These are phyloP conservation scores for Pascua sp. DNA, from an alignment of 1,284 basidiomycete genomes.

Conservation along the genomic window DNA sequence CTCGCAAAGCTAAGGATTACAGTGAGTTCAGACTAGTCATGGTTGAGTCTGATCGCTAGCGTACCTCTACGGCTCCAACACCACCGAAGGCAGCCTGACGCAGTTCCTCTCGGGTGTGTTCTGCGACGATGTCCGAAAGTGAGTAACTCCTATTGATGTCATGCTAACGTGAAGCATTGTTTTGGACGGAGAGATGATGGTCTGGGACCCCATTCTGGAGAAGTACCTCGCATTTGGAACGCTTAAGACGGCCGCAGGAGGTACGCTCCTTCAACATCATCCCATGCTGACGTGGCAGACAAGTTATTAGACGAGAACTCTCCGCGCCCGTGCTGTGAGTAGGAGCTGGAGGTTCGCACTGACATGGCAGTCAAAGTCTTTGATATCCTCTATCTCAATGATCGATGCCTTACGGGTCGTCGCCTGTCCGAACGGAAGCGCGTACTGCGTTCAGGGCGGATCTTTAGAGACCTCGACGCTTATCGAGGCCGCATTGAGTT, in stretches of 20 bases:
- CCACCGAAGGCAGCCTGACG: slow-evolving; percentile 76
- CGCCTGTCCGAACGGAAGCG: slow-evolving; percentile 49
- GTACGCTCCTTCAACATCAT: slow-evolving; percentile 51
- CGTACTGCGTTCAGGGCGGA: slow-evolving; percentile 35
- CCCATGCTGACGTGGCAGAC: slow-evolving; percentile 52
- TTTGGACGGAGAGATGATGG: slow-evolving; percentile 93
- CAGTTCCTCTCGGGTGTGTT: slow-evolving; percentile 75
- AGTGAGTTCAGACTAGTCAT: slow-evolving; percentile 51
- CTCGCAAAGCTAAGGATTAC: slow-evolving; percentile 89
- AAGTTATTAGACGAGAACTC: slow-evolving; percentile 65
- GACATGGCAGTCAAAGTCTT: slow-evolving; percentile 77
- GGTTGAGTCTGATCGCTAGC: slow-evolving; percentile 20
- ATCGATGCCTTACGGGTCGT: slow-evolving; percentile 42
- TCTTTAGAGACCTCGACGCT: slow-evolving; percentile 39
- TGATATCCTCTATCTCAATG: slow-evolving; percentile 80
- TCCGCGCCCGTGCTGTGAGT: slow-evolving; percentile 82
- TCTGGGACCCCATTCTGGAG: slow-evolving; percentile 85
- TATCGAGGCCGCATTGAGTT: slow-evolving; percentile 76
- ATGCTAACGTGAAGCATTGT: slow-evolving; percentile 62
- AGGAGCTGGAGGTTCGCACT: background rate
- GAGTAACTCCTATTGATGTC: slow-evolving; percentile 36
- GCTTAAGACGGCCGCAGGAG: slow-evolving; percentile 80
- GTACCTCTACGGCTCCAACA: slow-evolving; percentile 78
- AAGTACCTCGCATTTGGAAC: slow-evolving; percentile 85
- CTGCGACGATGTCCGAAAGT: slow-evolving; percentile 72